Percentiles rank a stretch among this genome's conserved stretches.
These are phyloP conservation scores for Tricholoma furcatifolium DNA, from an alignment of 768 basidiomycete species.

Conservation along the genomic window DNA sequence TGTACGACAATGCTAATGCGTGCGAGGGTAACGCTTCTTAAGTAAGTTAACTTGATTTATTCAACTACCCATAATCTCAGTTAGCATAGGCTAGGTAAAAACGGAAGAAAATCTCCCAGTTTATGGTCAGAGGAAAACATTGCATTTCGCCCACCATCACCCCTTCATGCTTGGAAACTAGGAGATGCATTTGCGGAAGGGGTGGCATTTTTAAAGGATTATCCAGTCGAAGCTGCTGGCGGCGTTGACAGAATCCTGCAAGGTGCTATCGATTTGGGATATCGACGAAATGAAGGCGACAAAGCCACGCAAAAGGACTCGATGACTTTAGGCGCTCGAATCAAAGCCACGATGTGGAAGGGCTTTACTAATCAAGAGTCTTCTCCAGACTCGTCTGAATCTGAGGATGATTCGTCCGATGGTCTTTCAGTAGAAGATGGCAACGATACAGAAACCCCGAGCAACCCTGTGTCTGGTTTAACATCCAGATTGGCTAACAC, in stretches of 20 bases:
- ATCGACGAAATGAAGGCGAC: slow-evolving; percentile 44
- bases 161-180: slow-evolving; percentile 48
- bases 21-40: slow-evolving; percentile 49
- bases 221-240: slow-evolving; percentile 63
- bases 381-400: slow-evolving; percentile 33
- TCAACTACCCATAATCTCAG: slow-evolving; percentile 2
- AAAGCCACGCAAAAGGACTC: slow-evolving; percentile 29
- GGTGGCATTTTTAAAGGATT: slow-evolving; percentile 60
- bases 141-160: slow-evolving; percentile 35
- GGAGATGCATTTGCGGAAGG: slow-evolving; percentile 69
- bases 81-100: slow-evolving; percentile 51
- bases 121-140: slow-evolving; percentile 54
- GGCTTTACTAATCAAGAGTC: slow-evolving; percentile 57
- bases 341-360: slow-evolving; percentile 65
- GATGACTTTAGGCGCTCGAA: slow-evolving; percentile 51
- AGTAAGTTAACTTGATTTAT: slow-evolving; percentile 36
- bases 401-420: slow-evolving; percentile 23
- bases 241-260: slow-evolving; percentile 73
- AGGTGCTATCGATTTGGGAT: slow-evolving; percentile 58
- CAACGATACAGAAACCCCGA: slow-evolving; percentile 43
- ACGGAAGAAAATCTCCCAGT: slow-evolving; percentile 37
- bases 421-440: slow-evolving; percentile 37
- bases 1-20: slow-evolving; percentile 69
- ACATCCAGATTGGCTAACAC: slow-evolving; percentile 56
- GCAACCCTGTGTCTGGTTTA: slow-evolving; percentile 29